phyloP scores from a whole-genome alignment of 192 early-diverging fungal species.

The Mortierella hygrophila region DNA sequence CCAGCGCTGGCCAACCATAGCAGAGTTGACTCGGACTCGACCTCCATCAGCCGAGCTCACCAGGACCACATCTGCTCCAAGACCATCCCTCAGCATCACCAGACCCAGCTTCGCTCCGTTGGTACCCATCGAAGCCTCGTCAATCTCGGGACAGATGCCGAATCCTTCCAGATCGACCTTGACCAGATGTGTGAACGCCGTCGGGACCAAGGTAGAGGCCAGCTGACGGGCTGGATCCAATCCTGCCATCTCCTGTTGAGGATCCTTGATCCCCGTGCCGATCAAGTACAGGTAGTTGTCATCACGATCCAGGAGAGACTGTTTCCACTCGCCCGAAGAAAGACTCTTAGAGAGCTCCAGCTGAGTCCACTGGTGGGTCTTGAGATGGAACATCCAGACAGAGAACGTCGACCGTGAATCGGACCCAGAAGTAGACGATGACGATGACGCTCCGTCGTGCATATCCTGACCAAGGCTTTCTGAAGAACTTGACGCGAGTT shows the following conservation, averaged over 20 bases:
- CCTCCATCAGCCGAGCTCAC: constrained; percentile 50
- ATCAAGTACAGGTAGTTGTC: constrained; percentile 37
- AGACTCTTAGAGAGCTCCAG: constrained; percentile 47
- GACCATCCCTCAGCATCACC: constrained; percentile 41
- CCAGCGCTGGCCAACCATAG: constrained; percentile 51
- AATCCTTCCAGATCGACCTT: constrained; percentile 47
- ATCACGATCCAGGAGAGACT: constrained; percentile 32
- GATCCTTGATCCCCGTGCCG: constrained; percentile 16
- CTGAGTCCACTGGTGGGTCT: constrained; percentile 50
- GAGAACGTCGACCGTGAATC: constrained; percentile 14
- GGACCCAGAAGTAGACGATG: background rate
- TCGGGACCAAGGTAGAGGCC: background rate
- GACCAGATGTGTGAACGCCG: constrained; percentile 32
- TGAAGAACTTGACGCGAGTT: background rate
- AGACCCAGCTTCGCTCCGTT: constrained; percentile 37
- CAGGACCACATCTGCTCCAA: constrained; percentile 41
- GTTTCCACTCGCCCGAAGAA: constrained; percentile 26
- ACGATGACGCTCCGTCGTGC: background rate
- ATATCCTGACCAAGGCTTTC: background rate
- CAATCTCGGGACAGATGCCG: constrained; percentile 39
- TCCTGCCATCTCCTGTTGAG: background rate
- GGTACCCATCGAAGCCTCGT: constrained; percentile 36
- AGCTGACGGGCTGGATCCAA: background rate
- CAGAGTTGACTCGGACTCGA: constrained; percentile 48
- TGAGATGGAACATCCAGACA: constrained; percentile 48